A percentile compares a stretch with the other conserved stretches of the same genome.
phyloP scores from a whole-genome alignment of 164 flowering plant species.

The Nymphaea thermarum region DNA sequence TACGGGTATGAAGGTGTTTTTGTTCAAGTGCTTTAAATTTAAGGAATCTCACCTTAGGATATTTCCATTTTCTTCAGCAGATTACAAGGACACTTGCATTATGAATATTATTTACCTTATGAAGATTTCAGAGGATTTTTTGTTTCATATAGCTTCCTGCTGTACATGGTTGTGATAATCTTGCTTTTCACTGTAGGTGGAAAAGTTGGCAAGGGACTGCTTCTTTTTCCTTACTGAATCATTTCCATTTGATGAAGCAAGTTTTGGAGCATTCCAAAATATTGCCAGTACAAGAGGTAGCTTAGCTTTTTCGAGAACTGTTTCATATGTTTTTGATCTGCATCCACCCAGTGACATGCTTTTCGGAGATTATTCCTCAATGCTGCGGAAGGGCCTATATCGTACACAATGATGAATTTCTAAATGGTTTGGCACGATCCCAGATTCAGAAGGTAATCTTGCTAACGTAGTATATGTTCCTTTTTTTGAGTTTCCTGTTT shows the following conservation, averaged over 20 bases:
- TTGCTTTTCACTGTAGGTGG: constrained; percentile 47
- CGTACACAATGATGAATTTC: not conserved
- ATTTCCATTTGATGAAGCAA: constrained; percentile 56
- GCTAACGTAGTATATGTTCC: too few species aligned
- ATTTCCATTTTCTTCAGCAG: too few species aligned
- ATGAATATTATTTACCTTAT: not conserved
- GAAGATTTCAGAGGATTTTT: not conserved
- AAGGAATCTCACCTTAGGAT: too few species aligned
- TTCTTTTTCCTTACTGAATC: constrained; percentile 72
- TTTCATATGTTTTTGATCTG: constrained; percentile 62
- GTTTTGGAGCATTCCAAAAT: constrained; percentile 47
- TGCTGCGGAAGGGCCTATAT: constrained; percentile 19
- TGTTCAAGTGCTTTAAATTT: too few species aligned
- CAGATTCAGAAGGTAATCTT: too few species aligned
- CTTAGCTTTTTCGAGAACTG: constrained; percentile 38
- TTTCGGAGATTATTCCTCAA: constrained; percentile 40
- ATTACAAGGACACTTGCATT: not conserved
- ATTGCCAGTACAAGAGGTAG: constrained; percentile 20
- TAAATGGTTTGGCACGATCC: too few species aligned
- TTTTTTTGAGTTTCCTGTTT: too few species aligned
- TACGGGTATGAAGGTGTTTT: constrained; percentile 42
- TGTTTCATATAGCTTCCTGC: too few species aligned
- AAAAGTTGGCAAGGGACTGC: constrained; percentile 65
- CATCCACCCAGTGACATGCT: constrained; percentile 45
- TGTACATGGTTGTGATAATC: not conserved